These are phyloP conservation scores for Fusarium equiseti DNA, from an alignment of 2,329 filamentous ascomycete species.

Conservation along the genomic window DNA sequence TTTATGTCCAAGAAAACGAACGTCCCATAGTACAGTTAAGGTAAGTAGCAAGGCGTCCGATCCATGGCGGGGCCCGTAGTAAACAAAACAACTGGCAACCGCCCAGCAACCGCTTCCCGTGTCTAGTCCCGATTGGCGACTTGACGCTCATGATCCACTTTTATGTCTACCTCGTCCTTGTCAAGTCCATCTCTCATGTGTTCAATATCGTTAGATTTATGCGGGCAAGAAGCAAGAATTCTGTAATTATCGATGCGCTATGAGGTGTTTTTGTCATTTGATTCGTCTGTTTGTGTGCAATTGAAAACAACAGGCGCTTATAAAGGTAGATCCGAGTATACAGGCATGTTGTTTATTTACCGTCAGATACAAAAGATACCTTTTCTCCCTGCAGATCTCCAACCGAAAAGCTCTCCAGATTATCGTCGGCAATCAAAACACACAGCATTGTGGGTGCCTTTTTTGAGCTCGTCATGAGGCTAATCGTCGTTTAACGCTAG, in stretches of 20 bases:
- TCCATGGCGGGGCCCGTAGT: conserved; percentile 47
- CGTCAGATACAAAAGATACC: not conserved
- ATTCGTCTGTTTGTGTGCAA: not conserved
- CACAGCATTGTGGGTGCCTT: conserved; percentile 14
- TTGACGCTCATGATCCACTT: conserved; percentile 19
- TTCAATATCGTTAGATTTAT: conserved; percentile 24
- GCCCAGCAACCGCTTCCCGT: conserved; percentile 49
- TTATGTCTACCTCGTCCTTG: conserved; percentile 38
- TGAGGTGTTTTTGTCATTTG: not conserved
- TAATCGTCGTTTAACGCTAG: conserved; percentile 4
- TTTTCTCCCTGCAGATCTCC: conserved; percentile 17
- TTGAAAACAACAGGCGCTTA: not conserved
- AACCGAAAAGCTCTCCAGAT: conserved; percentile 20
- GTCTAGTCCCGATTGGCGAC: conserved; percentile 43
- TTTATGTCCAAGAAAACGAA: conserved; percentile 40
- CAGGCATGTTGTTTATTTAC: conserved; percentile 11
- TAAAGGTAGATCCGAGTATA: not conserved
- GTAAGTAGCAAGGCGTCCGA: conserved; percentile 4
- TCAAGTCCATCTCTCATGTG: conserved; percentile 25
- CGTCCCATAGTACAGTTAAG: conserved; percentile 25
- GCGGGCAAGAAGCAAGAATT: conserved; percentile 13
- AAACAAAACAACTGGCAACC: conserved; percentile 53
- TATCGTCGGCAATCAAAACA: conserved; percentile 25
- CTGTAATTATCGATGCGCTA: conserved; percentile 21
- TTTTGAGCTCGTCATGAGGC: conserved; percentile 13